These are phyloP conservation scores for Alnus glutinosa DNA, from an alignment of 306 rosid species.

Conservation along the genomic window DNA sequence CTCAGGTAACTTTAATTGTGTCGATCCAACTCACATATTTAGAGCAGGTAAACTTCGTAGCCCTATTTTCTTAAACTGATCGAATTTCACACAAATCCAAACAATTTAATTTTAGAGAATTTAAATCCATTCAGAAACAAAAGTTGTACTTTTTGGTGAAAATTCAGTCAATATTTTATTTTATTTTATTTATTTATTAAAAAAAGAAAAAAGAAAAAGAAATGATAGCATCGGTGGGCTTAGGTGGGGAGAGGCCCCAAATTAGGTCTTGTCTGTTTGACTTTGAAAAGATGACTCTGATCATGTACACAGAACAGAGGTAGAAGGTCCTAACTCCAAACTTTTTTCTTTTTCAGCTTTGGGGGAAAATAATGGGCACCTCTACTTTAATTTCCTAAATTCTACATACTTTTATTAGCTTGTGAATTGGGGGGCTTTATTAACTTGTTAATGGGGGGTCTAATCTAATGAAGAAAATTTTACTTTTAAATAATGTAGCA, in stretches of 20 bases:
- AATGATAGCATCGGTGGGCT: conserved; percentile 43
- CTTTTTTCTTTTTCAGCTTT: background rate
- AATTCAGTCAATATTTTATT: background rate
- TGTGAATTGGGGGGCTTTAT: background rate
- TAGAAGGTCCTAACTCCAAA: background rate
- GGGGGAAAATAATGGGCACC: conserved; percentile 6
- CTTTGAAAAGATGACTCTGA: conserved; percentile 34
- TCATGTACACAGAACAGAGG: background rate
- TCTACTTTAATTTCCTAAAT: conserved; percentile 5
- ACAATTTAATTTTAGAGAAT: no score
- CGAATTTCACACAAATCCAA: no score
- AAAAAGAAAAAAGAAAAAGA: conserved; percentile 23
- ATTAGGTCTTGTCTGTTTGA: conserved; percentile 29
- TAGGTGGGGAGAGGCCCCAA: conserved; percentile 33
- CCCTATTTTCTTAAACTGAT: no score
- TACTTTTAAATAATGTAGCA: background rate
- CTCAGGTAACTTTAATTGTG: no score
- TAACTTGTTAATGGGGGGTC: background rate
- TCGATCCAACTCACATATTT: no score
- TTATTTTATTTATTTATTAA: no score
- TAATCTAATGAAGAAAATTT: background rate
- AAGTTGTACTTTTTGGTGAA: background rate
- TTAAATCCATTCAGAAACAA: background rate
- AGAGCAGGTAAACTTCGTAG: no score
- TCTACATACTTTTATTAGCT: background rate